Base-by-base conservation (phyloP, 2,329 filamentous ascomycete genomes). In the Onygenales sp. region DNA sequence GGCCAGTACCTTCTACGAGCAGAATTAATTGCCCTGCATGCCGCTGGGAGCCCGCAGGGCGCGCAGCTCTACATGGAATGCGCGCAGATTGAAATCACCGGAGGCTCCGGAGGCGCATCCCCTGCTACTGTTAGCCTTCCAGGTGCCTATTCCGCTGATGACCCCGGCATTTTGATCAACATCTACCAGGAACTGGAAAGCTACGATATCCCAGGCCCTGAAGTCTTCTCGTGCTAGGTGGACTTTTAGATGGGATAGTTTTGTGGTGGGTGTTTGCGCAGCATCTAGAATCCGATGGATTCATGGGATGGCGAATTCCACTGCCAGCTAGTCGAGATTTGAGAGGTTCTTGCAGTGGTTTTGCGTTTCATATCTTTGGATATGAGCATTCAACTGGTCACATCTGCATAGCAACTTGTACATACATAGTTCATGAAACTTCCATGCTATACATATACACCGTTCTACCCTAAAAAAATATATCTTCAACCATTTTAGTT, bases 51-150 rank as follows among this genome's bases (percentile, higher is more conserved):
- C 51, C 50, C 49, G 43, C 52, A 51, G 2, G 54, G 52, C 46
- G 62, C 58, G 14, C 62, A 62, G 49, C 59, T 62, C 37, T 62
- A 64, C 54, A 62, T 62, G 60, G 57, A 59, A 33, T 64, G 63
- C 52, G 57, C 58, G 11, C 58, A 61, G 43, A 58, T 65, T 45
- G 58, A 58, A 34, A 56, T 65, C 51, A 58, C 55, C 17, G 58
- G 60, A 4, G 59, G 59, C 33, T 72, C 71, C 31, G 62, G 62
- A n/a, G 57, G 52, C 36, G 53, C 48, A 17, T 54, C 49, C 49
- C 57, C 60, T 5, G 46, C 52, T 8, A 61, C 59, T 40, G 59
- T 63, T 21, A 56, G 54, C n/a, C 59, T 65, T 53, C 62, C 60
- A 10, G 62, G 62, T 49, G 60, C 57, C 14, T 65, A 64, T 49